Conservation (phyloP, 2,329 filamentous ascomycete genomes). For the Colletotrichum musicola region DNA sequence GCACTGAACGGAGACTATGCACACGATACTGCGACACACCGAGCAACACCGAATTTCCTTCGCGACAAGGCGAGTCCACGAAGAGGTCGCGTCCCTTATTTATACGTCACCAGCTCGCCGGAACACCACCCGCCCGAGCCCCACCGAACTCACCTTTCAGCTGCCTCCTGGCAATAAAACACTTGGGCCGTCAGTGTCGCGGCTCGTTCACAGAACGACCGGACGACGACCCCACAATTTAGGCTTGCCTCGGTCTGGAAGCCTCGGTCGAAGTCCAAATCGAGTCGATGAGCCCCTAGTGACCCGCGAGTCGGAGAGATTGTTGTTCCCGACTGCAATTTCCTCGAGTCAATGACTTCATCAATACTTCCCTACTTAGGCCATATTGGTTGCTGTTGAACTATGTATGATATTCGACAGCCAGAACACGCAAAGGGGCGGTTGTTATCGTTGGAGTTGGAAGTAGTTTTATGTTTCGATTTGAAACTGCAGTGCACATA, state of each 20-base stretch:
- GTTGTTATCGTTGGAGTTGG: too few relatives aligned
- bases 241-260: slow-evolving; percentile 27
- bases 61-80: background rate
- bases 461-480: too few relatives aligned
- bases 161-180: slow-evolving; percentile 14
- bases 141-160: slow-evolving; percentile 29
- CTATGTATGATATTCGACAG: background rate
- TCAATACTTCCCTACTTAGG: background rate
- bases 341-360: slow-evolving; percentile 7
- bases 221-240: slow-evolving; percentile 23
- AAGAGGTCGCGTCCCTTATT: slow-evolving; percentile 22
- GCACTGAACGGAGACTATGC: too few relatives aligned
- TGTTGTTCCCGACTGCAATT: slow-evolving; percentile 1
- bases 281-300: background rate
- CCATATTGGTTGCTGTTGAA: background rate
- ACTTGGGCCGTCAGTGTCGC: slow-evolving; percentile 21
- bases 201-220: slow-evolving; percentile 9
- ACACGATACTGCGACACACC: background rate
- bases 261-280: slow-evolving; percentile 11
- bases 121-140: slow-evolving; percentile 29
- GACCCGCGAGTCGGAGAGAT: slow-evolving; percentile 10
- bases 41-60: background rate
- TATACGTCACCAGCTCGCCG: slow-evolving; percentile 35
- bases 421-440: background rate
- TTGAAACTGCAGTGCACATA: too few relatives aligned